A percentile compares a stretch with the other conserved stretches of the same genome.
These are phyloP conservation scores for Colletotrichum truncatum DNA, from an alignment of 2,329 filamentous ascomycete species.

Conservation along the genomic window DNA sequence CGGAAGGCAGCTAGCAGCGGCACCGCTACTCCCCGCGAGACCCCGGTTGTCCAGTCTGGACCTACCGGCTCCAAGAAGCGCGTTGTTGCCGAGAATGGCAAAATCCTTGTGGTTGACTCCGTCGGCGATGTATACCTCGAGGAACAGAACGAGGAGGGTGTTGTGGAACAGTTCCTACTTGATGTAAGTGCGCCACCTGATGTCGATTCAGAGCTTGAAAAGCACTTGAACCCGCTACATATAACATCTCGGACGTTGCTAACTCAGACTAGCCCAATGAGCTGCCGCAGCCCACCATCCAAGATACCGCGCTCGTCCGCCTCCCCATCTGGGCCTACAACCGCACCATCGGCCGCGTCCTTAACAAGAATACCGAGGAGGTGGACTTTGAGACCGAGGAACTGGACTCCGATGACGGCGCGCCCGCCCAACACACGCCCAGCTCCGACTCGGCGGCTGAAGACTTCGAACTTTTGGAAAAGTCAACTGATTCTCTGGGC, in stretches of 20 bases:
- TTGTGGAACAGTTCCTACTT: slow-evolving; percentile 83
- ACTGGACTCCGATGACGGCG: slow-evolving; percentile 55
- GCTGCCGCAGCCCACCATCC: slow-evolving; percentile 78
- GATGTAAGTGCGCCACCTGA: slow-evolving; percentile 70
- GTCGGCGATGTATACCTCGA: slow-evolving; percentile 95
- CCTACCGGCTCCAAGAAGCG: slow-evolving; percentile 84
- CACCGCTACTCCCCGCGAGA: slow-evolving; percentile 51
- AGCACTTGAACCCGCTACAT: background rate
- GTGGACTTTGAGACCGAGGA: slow-evolving; percentile 47
- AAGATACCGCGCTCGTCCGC: slow-evolving; percentile 83
- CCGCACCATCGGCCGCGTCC: slow-evolving; percentile 60
- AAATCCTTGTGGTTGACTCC: slow-evolving; percentile 91
- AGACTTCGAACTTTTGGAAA: slow-evolving; percentile 71
- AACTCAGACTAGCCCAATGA: slow-evolving; percentile 72
- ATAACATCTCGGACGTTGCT: slow-evolving; percentile 22
- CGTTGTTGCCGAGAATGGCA: slow-evolving; percentile 93
- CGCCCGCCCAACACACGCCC: slow-evolving; percentile 59
- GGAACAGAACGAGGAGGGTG: slow-evolving; percentile 87
- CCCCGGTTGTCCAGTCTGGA: slow-evolving; percentile 60
- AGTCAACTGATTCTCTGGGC: slow-evolving; percentile 64
- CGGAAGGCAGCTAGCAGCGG: slow-evolving; percentile 41
- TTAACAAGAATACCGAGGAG: slow-evolving; percentile 46
- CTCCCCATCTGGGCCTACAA: slow-evolving; percentile 79
- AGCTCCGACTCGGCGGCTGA: slow-evolving; percentile 67
- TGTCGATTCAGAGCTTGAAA: background rate